Conservation (phyloP, 768 basidiomycete species). For the Suillus subluteus region DNA sequence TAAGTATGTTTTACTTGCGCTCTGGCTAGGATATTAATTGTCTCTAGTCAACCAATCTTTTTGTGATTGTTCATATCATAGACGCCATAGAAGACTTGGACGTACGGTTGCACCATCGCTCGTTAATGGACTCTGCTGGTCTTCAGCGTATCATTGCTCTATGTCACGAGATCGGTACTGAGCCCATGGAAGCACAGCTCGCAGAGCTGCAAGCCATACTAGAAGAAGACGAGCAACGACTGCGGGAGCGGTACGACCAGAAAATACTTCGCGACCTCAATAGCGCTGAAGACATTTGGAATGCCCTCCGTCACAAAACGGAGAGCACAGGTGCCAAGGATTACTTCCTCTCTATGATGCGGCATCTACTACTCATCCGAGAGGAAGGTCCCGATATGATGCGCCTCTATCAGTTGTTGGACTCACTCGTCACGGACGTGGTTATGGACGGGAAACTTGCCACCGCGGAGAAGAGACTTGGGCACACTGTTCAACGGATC, state of each 20-base stretch:
- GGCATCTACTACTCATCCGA: constrained; percentile 88
- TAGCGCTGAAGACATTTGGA: constrained; percentile 86
- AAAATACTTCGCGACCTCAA: constrained; percentile 75
- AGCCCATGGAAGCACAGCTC: constrained; percentile 69
- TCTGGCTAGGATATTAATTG: neutral
- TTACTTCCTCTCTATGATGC: constrained; percentile 92
- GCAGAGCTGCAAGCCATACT: constrained; percentile 59
- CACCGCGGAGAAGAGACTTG: constrained; percentile 83
- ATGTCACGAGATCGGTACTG: constrained; percentile 66
- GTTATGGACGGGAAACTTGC: constrained; percentile 90
- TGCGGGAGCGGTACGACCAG: constrained; percentile 77
- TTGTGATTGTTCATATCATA: constrained; percentile 73
- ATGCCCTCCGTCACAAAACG: constrained; percentile 77
- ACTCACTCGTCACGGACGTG: constrained; percentile 86
- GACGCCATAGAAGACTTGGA: constrained; percentile 74
- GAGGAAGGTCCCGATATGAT: constrained; percentile 84
- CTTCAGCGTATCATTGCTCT: constrained; percentile 72
- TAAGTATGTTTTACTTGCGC: constrained; percentile 41
- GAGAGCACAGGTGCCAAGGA: constrained; percentile 77
- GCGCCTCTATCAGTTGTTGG: constrained; percentile 90
- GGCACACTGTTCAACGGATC: constrained; percentile 86
- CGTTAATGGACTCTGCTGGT: constrained; percentile 89
- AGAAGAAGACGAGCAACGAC: constrained; percentile 73
- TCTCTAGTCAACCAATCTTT: constrained; percentile 67
- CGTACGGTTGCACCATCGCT: constrained; percentile 81